Evolutionary conservation across 176 grass and related monocot species (phyloP).

Genomic region (Lolium rigidum): DNA sequence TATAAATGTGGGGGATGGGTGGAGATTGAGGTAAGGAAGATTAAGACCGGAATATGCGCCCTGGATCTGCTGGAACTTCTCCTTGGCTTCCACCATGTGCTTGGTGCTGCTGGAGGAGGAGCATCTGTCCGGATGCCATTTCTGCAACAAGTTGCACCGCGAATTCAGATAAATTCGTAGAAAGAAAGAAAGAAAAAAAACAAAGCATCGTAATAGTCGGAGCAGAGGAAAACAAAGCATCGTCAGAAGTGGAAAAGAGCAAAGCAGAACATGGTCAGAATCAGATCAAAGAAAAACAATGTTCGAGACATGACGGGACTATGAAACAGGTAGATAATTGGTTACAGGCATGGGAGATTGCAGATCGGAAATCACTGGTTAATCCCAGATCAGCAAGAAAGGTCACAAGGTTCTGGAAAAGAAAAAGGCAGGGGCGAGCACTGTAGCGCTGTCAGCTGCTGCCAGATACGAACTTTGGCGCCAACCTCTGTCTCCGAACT

Average conservation of each 20-base stretch:
- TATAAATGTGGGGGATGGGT: constrained; percentile 27
- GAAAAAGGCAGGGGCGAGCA: neutral
- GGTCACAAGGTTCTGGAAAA: neutral
- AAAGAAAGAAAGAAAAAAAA: neutral
- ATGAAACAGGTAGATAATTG: neutral
- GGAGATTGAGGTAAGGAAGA: constrained; percentile 26
- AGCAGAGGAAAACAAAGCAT: constrained; percentile 1
- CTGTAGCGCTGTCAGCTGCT: neutral
- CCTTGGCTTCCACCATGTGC: constrained; percentile 81
- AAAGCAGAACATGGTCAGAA: neutral
- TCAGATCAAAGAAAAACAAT: neutral
- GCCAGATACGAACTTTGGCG: constrained; percentile 30
- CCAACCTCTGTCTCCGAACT: constrained; percentile 23
- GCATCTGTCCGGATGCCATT: constrained; percentile 94
- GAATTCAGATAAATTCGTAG: neutral
- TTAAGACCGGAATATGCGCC: constrained; percentile 76
- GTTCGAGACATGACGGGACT: neutral
- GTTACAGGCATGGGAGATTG: neutral
- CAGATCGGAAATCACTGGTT: neutral
- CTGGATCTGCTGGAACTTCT: constrained; percentile 98
- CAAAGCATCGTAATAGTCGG: neutral
- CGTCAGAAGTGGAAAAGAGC: neutral
- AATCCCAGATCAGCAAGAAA: constrained; percentile 14
- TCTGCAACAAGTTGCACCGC: constrained; percentile 45
- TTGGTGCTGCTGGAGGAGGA: constrained; percentile 64